Evolutionary conservation across 805 yeast species (phyloP).

Genomic region (Deakozyma indianensis): DNA sequence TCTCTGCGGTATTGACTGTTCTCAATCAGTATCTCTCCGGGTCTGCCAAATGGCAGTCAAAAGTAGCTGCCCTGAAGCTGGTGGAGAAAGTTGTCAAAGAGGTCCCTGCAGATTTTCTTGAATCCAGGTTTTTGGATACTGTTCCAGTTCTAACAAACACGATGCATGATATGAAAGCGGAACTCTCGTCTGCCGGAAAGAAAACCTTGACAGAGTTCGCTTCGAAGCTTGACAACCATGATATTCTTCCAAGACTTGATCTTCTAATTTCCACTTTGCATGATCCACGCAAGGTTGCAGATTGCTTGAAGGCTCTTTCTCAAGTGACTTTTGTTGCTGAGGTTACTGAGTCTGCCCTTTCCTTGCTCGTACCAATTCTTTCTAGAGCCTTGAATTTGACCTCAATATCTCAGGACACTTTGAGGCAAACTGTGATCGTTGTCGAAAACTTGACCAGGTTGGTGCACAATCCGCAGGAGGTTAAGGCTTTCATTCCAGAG

Average conservation of each 20-base stretch:
- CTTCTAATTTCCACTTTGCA: conserved; percentile 78
- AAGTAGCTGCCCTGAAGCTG: conserved; percentile 60
- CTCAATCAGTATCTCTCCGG: conserved; percentile 52
- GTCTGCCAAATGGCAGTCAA: conserved; percentile 89
- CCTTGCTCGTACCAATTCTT: conserved; percentile 82
- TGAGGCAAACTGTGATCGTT: conserved; percentile 92
- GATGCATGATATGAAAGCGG: conserved; percentile 94
- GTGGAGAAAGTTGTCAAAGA: conserved; percentile 65
- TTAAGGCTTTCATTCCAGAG: conserved; percentile 73
- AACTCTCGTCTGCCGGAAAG: conserved; percentile 74
- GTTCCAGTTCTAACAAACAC: conserved; percentile 79
- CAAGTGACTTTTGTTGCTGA: conserved; percentile 96
- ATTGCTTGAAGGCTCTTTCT: conserved; percentile 75
- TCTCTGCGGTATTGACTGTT: conserved; percentile 51
- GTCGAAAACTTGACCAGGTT: conserved; percentile 90
- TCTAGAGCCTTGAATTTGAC: conserved; percentile 78
- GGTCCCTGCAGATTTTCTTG: conserved; percentile 74
- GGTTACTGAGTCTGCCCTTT: conserved; percentile 90
- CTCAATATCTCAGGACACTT: conserved; percentile 86
- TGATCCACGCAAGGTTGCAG: conserved; percentile 78
- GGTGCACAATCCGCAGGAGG: conserved; percentile 86
- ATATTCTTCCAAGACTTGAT: conserved; percentile 74
- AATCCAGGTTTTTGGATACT: conserved; percentile 59
- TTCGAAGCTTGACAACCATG: conserved; percentile 79
- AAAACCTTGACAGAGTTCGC: conserved; percentile 58